phyloP scores from a whole-genome alignment of 2,329 filamentous ascomycete genomes.

The Penicillium verrucosum region DNA sequence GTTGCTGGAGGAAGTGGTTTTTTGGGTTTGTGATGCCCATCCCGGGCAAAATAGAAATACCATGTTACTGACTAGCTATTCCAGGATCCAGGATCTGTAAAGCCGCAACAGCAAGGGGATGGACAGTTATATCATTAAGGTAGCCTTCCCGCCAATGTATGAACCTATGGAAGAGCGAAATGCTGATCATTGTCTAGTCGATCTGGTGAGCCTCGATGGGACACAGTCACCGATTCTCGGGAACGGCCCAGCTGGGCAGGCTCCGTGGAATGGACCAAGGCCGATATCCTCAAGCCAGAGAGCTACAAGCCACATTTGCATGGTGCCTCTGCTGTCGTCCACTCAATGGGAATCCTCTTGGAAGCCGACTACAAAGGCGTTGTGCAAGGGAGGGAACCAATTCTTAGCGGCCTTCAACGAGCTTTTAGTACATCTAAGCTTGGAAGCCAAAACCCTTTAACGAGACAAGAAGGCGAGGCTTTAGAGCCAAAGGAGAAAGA shows the following conservation, averaged over 20 bases:
- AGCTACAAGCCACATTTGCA: constrained; percentile 75
- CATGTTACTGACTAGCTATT: constrained; percentile 14
- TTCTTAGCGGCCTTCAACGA: constrained; percentile 71
- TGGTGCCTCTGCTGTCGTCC: constrained; percentile 79
- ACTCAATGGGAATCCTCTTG: constrained; percentile 92
- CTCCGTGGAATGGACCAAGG: constrained; percentile 80
- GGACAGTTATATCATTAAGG: constrained; percentile 92
- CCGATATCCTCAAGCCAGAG: constrained; percentile 77
- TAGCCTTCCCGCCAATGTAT: constrained; percentile 40
- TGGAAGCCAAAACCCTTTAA: constrained; percentile 67
- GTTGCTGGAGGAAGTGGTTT: constrained; percentile 95
- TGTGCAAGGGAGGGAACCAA: constrained; percentile 75
- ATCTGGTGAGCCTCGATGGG: constrained; percentile 85
- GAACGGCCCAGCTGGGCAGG: constrained; percentile 75
- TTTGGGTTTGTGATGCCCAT: constrained; percentile 55
- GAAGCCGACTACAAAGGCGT: constrained; percentile 98
- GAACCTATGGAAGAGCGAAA: neutral
- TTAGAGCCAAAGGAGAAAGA: constrained; percentile 65
- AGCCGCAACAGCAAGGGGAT: constrained; percentile 77
- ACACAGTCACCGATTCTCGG: constrained; percentile 67
- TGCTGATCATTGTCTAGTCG: constrained; percentile 56
- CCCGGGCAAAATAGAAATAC: neutral
- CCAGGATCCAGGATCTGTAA: constrained; percentile 79
- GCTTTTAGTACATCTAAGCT: constrained; percentile 68
- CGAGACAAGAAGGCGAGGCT: constrained; percentile 56